Evolutionary conservation across 352 stramenopile genomes (phyloP).

Genomic region (Globisporangium takayamanum): DNA sequence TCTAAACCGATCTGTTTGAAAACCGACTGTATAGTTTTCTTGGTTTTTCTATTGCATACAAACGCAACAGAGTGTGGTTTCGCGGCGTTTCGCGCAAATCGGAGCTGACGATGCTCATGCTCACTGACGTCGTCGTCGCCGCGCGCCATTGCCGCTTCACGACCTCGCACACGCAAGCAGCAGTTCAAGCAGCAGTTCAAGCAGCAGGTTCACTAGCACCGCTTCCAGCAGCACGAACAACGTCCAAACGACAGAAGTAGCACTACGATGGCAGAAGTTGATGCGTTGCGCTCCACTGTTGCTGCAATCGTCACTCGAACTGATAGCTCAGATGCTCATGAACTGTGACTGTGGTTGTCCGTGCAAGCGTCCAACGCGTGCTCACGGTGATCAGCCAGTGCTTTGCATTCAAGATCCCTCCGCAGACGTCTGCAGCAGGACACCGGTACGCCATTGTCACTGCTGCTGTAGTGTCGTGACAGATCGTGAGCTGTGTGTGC

Average conservation of each 20-base stretch:
- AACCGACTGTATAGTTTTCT: too few species aligned
- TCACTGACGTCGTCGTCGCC: too few species aligned
- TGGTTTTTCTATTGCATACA: too few species aligned
- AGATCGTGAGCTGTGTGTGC: too few species aligned
- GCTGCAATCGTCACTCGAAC: too few species aligned
- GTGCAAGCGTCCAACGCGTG: constrained; percentile 43
- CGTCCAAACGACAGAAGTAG: not conserved
- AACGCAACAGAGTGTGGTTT: too few species aligned
- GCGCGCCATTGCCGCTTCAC: not conserved
- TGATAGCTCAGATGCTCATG: not conserved
- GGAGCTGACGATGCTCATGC: too few species aligned
- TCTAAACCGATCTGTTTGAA: too few species aligned
- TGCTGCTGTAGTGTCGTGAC: not conserved
- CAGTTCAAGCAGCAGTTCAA: not conserved
- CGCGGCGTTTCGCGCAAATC: too few species aligned
- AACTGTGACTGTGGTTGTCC: not conserved
- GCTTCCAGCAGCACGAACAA: too few species aligned
- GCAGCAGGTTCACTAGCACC: too few species aligned
- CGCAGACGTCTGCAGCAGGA: constrained; percentile 47
- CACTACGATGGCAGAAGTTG: constrained; percentile 3
- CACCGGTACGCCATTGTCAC: constrained; percentile 27
- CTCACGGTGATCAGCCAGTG: constrained; percentile 62
- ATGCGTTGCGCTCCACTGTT: not conserved
- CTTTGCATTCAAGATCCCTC: constrained; percentile 68
- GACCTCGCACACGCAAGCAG: not conserved